These are phyloP conservation scores for Diplotaxis tenuifolia DNA, from an alignment of 345 rosid genomes.

Conservation along the genomic window DNA sequence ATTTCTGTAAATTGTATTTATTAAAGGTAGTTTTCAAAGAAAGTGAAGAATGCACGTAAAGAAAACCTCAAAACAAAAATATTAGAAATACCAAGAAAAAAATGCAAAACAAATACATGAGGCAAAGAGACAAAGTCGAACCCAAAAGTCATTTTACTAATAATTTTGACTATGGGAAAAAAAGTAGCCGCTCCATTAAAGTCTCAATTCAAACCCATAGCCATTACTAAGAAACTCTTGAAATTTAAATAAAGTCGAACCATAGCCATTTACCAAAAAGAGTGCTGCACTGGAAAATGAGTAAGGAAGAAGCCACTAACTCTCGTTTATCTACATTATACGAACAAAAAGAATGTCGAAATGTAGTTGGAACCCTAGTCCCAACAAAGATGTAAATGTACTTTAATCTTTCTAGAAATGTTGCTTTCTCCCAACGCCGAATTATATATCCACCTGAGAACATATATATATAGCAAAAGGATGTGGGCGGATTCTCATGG, in stretches of 20 bases:
- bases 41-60: constrained; percentile 7
- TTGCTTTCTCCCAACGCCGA: neutral
- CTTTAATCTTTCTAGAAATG: neutral
- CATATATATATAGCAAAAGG: neutral
- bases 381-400: neutral
- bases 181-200: constrained; percentile 1
- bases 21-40: neutral
- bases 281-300: neutral
- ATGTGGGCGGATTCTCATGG: constrained; percentile 2
- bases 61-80: constrained; percentile 4
- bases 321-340: constrained; percentile 5
- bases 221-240: constrained; percentile 15
- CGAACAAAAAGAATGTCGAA: constrained; percentile 8
- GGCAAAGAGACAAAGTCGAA: constrained; percentile 16
- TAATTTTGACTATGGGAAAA: constrained; percentile 1
- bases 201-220: neutral
- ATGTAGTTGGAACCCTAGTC: constrained; percentile 18
- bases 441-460: constrained; percentile 1
- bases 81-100: neutral
- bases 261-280: constrained; percentile 11
- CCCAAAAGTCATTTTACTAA: constrained; percentile 6
- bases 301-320: constrained; percentile 24
- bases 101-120: constrained; percentile 2
- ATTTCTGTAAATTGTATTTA: neutral
- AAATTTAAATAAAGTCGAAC: constrained; percentile 21